Base-by-base conservation (phyloP, 2,329 filamentous ascomycete genomes). In the Epichloe amarillans region DNA sequence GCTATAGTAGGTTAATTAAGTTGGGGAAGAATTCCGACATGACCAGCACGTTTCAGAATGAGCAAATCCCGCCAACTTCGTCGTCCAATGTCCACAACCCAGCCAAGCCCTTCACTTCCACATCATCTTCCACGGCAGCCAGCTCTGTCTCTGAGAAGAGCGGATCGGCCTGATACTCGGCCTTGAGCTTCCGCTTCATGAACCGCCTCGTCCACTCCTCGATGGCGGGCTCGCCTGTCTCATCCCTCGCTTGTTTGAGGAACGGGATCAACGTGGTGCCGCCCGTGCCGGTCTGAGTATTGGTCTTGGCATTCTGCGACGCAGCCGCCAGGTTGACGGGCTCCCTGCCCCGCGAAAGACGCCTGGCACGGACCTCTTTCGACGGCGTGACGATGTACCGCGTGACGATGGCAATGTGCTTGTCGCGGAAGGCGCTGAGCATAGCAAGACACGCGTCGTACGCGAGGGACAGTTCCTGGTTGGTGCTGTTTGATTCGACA, bases 181-280 rank as follows among this genome's bases (percentile, higher is more conserved):
- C 53, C 63, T 57, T 69, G 68, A 71, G 66, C 61, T 74, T 70
- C 38, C 75, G 69, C 58, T 70, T 76, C 75, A 81, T 79, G 58
- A 80, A 79, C 17, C 70, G 67, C 56, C 65, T 72, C 0, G 78
- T 75, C 81, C 80, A 84, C 48, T 73, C 70, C 58, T 80, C 76
- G 38, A 97, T 83, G 1, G 90, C 88, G 1, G 89, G 88, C 66
- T 97, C 91, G 15, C 88, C 87, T 0, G 93, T 98, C 73, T 98
- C 93, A 61, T 98, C 90, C 30, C 93, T 78, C 4, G 93, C 93
- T 69, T 98, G 93, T 69, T 97, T 96, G 54, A 98, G 72, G 68
- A 98, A 98, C 0, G 91, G 88, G 51, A 98, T 96, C 51, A 98
- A 72, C 0, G 90, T 87, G 0, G 93, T 97, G 15, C 93, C 93